phyloP scores from a whole-genome alignment of 148 eudicot genomes.

The Cornus controversa region DNA sequence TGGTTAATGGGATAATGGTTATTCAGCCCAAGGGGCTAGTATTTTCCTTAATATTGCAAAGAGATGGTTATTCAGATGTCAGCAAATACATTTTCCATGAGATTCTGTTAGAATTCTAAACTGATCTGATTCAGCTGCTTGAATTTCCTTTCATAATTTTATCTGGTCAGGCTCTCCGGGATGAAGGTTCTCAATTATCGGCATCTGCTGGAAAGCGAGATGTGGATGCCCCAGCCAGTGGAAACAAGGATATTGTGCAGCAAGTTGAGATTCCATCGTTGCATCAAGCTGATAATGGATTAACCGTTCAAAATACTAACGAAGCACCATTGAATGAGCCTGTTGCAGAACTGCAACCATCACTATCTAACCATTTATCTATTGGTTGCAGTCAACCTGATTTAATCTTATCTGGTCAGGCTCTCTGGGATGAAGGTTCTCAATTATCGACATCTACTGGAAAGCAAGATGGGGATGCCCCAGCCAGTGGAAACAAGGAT shows the following conservation, averaged over 20 bases:
- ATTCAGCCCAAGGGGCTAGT: not conserved
- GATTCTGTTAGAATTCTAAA: not conserved
- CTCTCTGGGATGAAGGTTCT: constrained; percentile 18
- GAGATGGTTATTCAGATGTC: not conserved
- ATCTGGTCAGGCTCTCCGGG: constrained; percentile 22
- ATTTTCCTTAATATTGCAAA: not conserved
- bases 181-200: constrained; percentile 12
- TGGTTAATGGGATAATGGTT: not conserved
- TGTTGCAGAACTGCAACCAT: constrained; percentile 12
- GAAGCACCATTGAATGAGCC: constrained; percentile 17
- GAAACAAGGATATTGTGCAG: constrained; percentile 5
- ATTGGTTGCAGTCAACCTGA: constrained; percentile 16
- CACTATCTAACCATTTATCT: constrained; percentile 14
- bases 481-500: constrained; percentile 12
- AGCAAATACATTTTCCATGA: not conserved
- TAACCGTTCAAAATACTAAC: constrained; percentile 3
- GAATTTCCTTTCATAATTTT: not conserved
- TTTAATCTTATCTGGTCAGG: constrained; percentile 19
- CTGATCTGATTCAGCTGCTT: constrained; percentile 1
- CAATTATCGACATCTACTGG: not conserved
- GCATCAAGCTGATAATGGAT: constrained; percentile 9
- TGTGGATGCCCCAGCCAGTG: constrained; percentile 11
- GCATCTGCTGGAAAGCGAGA: constrained; percentile 17
- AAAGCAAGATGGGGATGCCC: constrained; percentile 20
- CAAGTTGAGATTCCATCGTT: constrained; percentile 21